A percentile compares a stretch with the other conserved stretches of the same genome.
phyloP scores from a whole-genome alignment of 331 rosid genomes.

The Ulmus americana region DNA sequence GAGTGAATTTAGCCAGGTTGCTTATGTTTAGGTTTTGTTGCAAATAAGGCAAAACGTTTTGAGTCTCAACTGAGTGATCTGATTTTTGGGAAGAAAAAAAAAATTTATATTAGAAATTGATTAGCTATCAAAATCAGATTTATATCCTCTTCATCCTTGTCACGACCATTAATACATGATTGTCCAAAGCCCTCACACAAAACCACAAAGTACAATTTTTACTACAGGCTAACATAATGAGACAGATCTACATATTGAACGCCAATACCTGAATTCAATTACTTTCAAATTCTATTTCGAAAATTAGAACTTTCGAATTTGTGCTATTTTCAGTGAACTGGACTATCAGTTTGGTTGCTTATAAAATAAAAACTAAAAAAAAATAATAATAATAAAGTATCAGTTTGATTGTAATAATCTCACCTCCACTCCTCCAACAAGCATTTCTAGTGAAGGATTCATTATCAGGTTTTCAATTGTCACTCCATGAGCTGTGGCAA shows the following conservation, averaged over 20 bases:
- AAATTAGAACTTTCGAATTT: background rate
- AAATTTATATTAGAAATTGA: no score
- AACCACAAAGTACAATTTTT: no score
- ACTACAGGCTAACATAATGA: no score
- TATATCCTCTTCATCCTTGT: background rate
- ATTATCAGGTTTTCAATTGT: constrained; percentile 85
- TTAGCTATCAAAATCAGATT: background rate
- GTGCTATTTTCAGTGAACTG: background rate
- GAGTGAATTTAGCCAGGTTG: no score
- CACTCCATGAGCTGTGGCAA: constrained; percentile 97
- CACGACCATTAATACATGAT: background rate
- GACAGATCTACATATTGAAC: no score
- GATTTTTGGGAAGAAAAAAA: no score
- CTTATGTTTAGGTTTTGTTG: no score
- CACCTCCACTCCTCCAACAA: constrained; percentile 97
- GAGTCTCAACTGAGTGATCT: no score
- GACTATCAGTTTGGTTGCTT: background rate
- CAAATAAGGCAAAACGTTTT: no score
- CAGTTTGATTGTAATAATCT: constrained; percentile 14
- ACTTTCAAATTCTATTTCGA: background rate
- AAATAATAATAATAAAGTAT: background rate
- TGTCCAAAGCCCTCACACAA: background rate
- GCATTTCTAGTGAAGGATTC: constrained; percentile 92
- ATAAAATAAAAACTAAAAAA: no score
- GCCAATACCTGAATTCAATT: no score